Conservation (phyloP, 148 eudicot species). For the Linanthus parryae region DNA sequence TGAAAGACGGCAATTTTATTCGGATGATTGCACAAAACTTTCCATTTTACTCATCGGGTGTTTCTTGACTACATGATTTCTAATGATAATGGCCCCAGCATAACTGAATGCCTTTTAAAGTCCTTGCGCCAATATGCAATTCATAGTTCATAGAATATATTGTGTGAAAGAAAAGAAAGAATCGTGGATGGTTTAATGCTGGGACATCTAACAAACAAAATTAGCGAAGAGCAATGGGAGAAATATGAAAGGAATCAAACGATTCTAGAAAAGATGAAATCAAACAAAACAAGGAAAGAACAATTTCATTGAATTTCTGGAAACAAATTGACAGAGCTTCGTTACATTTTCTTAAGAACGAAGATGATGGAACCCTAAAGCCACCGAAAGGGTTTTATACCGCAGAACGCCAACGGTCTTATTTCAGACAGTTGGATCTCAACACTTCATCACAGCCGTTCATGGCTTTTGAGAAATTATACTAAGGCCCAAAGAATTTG, state of each 20-base stretch:
- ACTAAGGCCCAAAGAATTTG: no score
- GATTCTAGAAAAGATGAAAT: conserved; percentile 17
- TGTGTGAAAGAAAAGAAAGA: conserved; percentile 45
- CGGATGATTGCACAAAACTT: conserved; percentile 40
- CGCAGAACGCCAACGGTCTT: no score
- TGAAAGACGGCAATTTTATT: conserved; percentile 23
- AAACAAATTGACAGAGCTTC: no score
- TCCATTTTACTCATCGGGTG: conserved; percentile 62
- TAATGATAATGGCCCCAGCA: conserved; percentile 64
- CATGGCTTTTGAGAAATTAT: no score
- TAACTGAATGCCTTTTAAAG: conserved; percentile 90
- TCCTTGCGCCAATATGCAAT: conserved; percentile 61
- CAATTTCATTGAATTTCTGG: no score
- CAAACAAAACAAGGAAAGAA: conserved; percentile 52
- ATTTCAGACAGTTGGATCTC: no score
- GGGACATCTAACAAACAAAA: conserved; percentile 17
- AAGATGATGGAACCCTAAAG: no score
- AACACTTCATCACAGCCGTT: no score
- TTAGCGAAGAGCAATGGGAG: conserved; percentile 10
- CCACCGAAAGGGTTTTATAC: no score
- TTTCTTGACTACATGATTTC: conserved; percentile 97
- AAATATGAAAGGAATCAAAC: conserved; percentile 9
- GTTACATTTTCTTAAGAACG: no score
- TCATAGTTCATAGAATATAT: conserved; percentile 60
- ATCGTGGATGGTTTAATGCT: conserved; percentile 11